Base-by-base conservation (phyloP, 2,329 filamentous ascomycete genomes). In the Diaporthe longicolla region DNA sequence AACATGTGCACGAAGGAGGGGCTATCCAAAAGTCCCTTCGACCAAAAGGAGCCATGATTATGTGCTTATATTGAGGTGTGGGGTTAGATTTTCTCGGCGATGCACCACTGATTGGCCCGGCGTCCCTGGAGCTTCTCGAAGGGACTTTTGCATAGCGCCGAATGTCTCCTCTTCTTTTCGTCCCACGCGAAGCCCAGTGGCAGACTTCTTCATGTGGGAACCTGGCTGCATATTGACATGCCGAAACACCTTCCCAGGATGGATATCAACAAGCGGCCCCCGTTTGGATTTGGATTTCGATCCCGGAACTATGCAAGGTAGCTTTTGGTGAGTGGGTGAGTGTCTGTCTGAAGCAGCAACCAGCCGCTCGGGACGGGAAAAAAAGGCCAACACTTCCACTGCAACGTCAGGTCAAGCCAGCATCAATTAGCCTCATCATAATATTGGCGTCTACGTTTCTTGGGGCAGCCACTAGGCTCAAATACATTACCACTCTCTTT, bases 111-210 rank as follows among this genome's bases (percentile, higher is more conserved):
- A 68, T 54, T 68, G 63, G 63, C 26, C 63, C 15, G 63, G 63
- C 63, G 63, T 54, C 48, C 48, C 45, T 68, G 63, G 63, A 54
- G 48, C 48, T 68, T 68, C 48, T 19, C 48, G 54, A 8, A 54
- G 63, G 63, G 63, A 68, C 63, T 68, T 54, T 68, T 68, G 63
- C 32, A 54, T 66, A 54, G 63, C 63, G 63, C 63, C 48, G 63
- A 17, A 50, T 37, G 45, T 52, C 63, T 66, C 45, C 45, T 66
- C 63, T 52, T 66, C 43, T 43, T 48, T 63, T 66, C 43, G 61
- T 66, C 61, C 61, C 43, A 66, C 45, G 40, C 63, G 45, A 37
- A 52, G 21, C 13, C 45, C 48, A 40, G 11, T 40, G 4, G 37
- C 37, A 40, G 37, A 13, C 11, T 13, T 40, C 13, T 40, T 32